phyloP scores from a whole-genome alignment of 2,329 filamentous ascomycete species.

The Ampelomyces quisqualis region DNA sequence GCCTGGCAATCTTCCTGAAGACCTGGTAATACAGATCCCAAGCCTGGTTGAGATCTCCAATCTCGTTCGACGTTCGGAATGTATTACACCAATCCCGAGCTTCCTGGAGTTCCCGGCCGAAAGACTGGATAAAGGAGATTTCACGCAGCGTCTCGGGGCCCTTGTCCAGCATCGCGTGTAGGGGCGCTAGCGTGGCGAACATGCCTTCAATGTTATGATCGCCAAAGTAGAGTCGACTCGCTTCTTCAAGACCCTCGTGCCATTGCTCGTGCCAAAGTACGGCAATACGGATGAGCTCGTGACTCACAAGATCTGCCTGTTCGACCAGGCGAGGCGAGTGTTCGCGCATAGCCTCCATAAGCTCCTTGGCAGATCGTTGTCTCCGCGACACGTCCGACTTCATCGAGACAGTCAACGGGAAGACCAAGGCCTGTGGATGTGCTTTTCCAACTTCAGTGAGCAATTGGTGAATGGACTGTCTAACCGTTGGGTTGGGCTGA shows the following conservation, averaged over 20 bases:
- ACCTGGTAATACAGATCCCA: conserved; percentile 99
- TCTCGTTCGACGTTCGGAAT: conserved; percentile 83
- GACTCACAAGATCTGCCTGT: conserved; percentile 91
- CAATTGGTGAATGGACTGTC: conserved; percentile 87
- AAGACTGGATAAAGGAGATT: conserved; percentile 96
- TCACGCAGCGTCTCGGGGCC: conserved; percentile 92
- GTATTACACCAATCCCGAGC: conserved; percentile 95
- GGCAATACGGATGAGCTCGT: conserved; percentile 94
- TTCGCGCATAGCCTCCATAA: conserved; percentile 97
- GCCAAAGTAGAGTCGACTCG: conserved; percentile 93
- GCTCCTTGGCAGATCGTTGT: conserved; percentile 82
- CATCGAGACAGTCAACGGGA: conserved; percentile 95
- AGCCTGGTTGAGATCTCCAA: conserved; percentile 93
- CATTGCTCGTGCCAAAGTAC: conserved; percentile 98
- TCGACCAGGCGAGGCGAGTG: conserved; percentile 92
- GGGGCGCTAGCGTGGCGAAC: conserved; percentile 84
- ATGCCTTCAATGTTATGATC: conserved; percentile 98
- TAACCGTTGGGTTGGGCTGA: conserved; percentile 84
- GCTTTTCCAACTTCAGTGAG: conserved; percentile 89
- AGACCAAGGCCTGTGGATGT: conserved; percentile 94
- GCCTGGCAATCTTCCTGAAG: conserved; percentile 90
- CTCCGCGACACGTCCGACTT: conserved; percentile 87
- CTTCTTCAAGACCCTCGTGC: conserved; percentile 97
- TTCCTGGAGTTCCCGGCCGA: conserved; percentile 91
- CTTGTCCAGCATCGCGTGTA: conserved; percentile 86